phyloP scores from a whole-genome alignment of 2,329 filamentous ascomycete genomes.

The Alternaria ventricosa region DNA sequence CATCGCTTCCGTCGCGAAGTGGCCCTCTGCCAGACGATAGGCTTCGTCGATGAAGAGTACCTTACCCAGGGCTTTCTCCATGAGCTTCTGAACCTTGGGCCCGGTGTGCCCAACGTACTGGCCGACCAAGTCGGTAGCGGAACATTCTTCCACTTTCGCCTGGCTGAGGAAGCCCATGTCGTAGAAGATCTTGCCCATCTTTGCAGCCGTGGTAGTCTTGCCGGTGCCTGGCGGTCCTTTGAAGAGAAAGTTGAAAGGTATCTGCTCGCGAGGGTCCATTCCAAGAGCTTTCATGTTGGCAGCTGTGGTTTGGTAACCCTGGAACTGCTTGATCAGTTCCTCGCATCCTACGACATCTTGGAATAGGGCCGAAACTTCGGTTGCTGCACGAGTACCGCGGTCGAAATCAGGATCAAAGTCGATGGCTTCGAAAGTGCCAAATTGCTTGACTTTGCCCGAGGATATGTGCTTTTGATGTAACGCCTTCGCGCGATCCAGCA shows the following conservation, averaged over 20 bases:
- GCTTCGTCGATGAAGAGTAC: conserved; percentile 77
- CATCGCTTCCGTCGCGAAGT: conserved; percentile 64
- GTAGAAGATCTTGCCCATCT: conserved; percentile 78
- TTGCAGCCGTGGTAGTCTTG: conserved; percentile 75
- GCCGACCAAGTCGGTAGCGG: conserved; percentile 72
- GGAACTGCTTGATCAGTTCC: conserved; percentile 59
- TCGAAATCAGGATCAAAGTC: conserved; percentile 69
- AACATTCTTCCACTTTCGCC: conserved; percentile 68
- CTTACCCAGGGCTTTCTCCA: conserved; percentile 69
- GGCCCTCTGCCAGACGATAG: conserved; percentile 66
- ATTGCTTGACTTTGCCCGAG: conserved; percentile 28
- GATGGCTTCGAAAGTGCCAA: conserved; percentile 49
- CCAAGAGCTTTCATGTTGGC: conserved; percentile 58
- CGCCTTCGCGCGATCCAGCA: conserved; percentile 65
- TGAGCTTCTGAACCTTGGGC: conserved; percentile 65
- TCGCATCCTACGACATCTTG: conserved; percentile 66
- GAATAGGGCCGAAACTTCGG: conserved; percentile 61
- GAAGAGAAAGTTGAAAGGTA: conserved; percentile 75
- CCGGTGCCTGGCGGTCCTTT: conserved; percentile 71
- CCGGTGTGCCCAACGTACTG: conserved; percentile 74
- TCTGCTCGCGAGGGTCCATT: conserved; percentile 63
- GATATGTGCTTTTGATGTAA: conserved; percentile 56
- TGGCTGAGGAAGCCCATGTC: conserved; percentile 72
- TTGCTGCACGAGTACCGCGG: conserved; percentile 54
- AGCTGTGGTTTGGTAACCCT: conserved; percentile 62